phyloP scores from a whole-genome alignment of 495 filamentous ascomycete species.

The Aspergillus heteromorphus region DNA sequence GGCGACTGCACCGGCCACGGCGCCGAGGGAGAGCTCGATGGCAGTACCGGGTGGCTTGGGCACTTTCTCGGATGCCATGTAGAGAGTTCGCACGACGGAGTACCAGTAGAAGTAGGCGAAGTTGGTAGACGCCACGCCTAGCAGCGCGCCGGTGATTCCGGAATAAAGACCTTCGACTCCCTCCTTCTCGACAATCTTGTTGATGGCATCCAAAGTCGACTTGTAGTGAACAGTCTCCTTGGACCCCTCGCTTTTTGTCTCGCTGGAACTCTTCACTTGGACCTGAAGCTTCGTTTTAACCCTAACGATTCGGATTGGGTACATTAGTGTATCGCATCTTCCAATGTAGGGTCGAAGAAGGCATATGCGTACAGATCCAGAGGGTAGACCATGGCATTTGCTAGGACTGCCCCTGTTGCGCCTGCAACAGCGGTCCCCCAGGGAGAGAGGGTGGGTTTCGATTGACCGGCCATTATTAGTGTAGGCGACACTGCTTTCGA shows the following conservation, averaged over 20 bases:
- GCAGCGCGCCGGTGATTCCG: conserved; percentile 76
- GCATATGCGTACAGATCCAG: conserved; percentile 75
- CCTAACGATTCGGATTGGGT: conserved; percentile 37
- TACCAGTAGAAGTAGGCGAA: conserved; percentile 99
- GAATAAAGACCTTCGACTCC: conserved; percentile 80
- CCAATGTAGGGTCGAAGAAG: not conserved
- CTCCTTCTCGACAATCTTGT: conserved; percentile 77
- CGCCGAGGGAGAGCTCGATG: conserved; percentile 80
- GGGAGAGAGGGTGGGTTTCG: conserved; percentile 78
- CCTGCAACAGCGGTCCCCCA: conserved; percentile 93
- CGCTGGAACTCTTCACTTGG: conserved; percentile 64
- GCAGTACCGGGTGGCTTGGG: conserved; percentile 69
- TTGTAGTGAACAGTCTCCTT: conserved; percentile 65
- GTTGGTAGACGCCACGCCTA: conserved; percentile 94
- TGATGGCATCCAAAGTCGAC: conserved; percentile 81
- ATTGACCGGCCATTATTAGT: conserved; percentile 73
- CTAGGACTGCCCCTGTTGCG: conserved; percentile 87
- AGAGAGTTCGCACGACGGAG: conserved; percentile 76
- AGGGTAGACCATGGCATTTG: conserved; percentile 94
- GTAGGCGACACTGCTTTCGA: not conserved
- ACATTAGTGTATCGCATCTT: conserved; percentile 9
- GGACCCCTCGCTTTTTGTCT: conserved; percentile 22
- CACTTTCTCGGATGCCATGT: conserved; percentile 62
- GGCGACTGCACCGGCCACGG: conserved; percentile 81
- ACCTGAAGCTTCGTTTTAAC: conserved; percentile 97